Evolutionary conservation across 2,329 filamentous ascomycete species (phyloP).

Genomic region (Emydomyces testavorans): DNA sequence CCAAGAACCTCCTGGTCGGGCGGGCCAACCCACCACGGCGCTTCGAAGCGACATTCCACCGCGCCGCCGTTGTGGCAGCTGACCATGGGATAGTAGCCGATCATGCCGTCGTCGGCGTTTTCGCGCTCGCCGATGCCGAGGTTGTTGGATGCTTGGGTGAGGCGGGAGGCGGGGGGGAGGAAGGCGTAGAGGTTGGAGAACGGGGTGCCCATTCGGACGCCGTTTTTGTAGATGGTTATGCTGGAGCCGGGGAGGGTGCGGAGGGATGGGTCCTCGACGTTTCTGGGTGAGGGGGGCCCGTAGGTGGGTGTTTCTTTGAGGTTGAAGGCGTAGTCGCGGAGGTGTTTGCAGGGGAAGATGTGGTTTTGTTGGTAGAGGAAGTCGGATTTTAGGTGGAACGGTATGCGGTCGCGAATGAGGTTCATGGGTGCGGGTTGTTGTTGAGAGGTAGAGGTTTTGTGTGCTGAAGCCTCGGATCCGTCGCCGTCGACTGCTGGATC

Average conservation of each 20-base stretch:
- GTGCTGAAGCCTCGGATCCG: conserved; percentile 5
- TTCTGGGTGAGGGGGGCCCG: conserved; percentile 42
- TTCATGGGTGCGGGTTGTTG: conserved; percentile 55
- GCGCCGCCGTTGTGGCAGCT: conserved; percentile 86
- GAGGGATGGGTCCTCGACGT: conserved; percentile 64
- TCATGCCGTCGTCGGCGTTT: conserved; percentile 83
- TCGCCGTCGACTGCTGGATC: conserved; percentile 66
- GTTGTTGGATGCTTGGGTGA: conserved; percentile 35
- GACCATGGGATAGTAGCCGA: conserved; percentile 90
- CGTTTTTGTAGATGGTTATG: conserved; percentile 90
- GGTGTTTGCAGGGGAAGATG: conserved; percentile 64
- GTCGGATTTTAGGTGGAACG: conserved; percentile 85
- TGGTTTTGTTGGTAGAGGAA: conserved; percentile 70
- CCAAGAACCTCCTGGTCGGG: conserved; percentile 27
- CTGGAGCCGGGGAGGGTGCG: conserved; percentile 75
- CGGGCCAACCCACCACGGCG: conserved; percentile 82
- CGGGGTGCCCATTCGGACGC: conserved; percentile 68
- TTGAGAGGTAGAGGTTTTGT: conserved; percentile 19
- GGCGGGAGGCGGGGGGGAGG: conserved; percentile 68
- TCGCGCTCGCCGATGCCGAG: conserved; percentile 58
- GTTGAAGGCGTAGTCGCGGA: conserved; percentile 56
- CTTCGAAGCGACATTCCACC: conserved; percentile 87
- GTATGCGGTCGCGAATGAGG: conserved; percentile 87
- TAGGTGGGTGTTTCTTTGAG: conserved; percentile 36
- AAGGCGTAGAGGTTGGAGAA: conserved; percentile 85